Base-by-base conservation (phyloP, 2,329 filamentous ascomycete species). In the Cercospora brassicicola region DNA sequence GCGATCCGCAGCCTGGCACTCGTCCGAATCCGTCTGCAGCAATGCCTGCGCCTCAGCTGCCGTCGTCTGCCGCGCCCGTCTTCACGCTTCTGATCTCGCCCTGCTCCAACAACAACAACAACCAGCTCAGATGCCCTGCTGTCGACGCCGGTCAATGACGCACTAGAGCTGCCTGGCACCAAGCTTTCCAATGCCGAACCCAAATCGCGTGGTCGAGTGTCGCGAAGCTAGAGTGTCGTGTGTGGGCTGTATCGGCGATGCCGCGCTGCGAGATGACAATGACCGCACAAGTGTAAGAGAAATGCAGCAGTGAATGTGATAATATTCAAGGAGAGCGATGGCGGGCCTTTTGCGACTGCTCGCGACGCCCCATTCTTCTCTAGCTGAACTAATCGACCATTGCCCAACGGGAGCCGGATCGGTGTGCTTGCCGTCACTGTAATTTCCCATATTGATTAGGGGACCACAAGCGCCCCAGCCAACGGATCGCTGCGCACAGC, bases 391-490 rank as follows among this genome's bases (percentile, higher is more conserved):
- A 53, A 20, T 20, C 18, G 18, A 53, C 48, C 23, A 26, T 30
- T 8, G 51, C 51, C 51, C 20, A 30, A 56, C 51, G 51, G 51
- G 23, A 56, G 51, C 8, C 51, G 51, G 51, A 30, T 56, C 51
- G 51, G 45, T 55, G 45, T 56, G 13, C 30, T 39, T 45, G 48
- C 61, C 61, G 61, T 42, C 31, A 57, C 61, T 51, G 48, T 26
- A 64, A 64, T 64, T 28, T 64, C 48, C 48, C 61, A 33, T 18
- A 36, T 42, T 61, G 31, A 61, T 42, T 61, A 61, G 33, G 59
- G 59, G 33, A 36, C 31, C 33, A 62, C 30, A 23, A 51, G 60
- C 18, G 61, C 61, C 30, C 48, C 48, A 53, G 42, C 60, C 60
- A 62, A 53, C 60, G 48, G 48, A 36, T 64, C 33, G 45, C 48